These are phyloP conservation scores for Cercospora citrullina DNA, from an alignment of 2,329 filamentous ascomycete genomes.

Conservation along the genomic window DNA sequence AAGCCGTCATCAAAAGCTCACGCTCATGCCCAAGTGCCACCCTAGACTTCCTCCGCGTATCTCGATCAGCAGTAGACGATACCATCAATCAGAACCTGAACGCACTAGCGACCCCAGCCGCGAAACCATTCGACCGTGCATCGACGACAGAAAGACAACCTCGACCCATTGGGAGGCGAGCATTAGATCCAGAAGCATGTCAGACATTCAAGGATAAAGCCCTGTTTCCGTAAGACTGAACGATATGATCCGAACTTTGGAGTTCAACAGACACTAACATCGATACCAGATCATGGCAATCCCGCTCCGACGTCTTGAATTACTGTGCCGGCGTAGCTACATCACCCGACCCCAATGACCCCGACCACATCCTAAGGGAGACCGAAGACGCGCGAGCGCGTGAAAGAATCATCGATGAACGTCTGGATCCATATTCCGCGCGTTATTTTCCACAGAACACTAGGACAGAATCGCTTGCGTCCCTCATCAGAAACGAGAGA, in stretches of 20 bases:
- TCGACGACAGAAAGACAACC: constrained; percentile 68
- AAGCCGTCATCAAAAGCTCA: constrained; percentile 26
- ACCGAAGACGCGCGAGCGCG: constrained; percentile 69
- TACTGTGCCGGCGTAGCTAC: constrained; percentile 90
- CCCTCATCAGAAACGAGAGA: constrained; percentile 70
- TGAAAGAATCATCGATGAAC: constrained; percentile 77
- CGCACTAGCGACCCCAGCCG: constrained; percentile 75
- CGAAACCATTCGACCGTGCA: constrained; percentile 71
- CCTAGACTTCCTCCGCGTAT: constrained; percentile 85
- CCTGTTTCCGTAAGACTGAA: constrained; percentile 63
- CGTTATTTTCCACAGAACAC: constrained; percentile 79
- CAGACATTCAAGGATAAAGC: constrained; percentile 71
- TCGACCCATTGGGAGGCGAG: constrained; percentile 48
- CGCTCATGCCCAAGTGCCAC: constrained; percentile 35
- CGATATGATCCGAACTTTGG: not conserved
- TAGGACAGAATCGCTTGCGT: constrained; percentile 75
- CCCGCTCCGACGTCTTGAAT: constrained; percentile 75
- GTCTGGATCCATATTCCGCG: constrained; percentile 86
- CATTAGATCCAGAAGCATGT: constrained; percentile 65
- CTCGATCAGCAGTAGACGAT: constrained; percentile 83
- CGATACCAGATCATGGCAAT: constrained; percentile 68
- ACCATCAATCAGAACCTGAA: constrained; percentile 92
- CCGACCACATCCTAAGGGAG: constrained; percentile 68
- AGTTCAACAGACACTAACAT: not conserved
- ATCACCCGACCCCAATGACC: constrained; percentile 82